These are phyloP conservation scores for Tausonia pullulans DNA, from an alignment of 1,284 basidiomycete genomes.

Conservation along the genomic window DNA sequence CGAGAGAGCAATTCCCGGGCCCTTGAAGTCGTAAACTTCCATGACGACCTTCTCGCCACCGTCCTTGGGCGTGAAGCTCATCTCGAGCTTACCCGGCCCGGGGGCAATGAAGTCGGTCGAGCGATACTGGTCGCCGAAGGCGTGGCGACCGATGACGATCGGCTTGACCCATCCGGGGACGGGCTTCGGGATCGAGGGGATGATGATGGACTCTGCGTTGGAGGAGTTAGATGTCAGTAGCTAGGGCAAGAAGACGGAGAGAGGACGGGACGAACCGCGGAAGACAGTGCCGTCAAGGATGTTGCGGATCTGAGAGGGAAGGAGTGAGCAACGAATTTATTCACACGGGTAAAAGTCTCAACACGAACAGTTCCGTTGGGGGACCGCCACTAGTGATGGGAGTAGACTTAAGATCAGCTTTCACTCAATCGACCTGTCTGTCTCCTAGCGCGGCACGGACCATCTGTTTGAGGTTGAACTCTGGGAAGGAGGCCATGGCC, in stretches of 20 bases:
- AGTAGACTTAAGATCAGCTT: too few relatives aligned
- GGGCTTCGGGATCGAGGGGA: slow-evolving; percentile 79
- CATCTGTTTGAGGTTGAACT: slow-evolving; percentile 95
- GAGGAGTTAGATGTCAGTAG: too few relatives aligned
- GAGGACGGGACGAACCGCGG: slow-evolving; percentile 37
- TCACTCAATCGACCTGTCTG: too few relatives aligned
- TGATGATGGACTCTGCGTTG: slow-evolving; percentile 72
- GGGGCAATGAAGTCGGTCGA: slow-evolving; percentile 81
- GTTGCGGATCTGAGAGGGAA: slow-evolving; percentile 65
- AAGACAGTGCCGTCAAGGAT: slow-evolving; percentile 97
- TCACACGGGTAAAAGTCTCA: not conserved
- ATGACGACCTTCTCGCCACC: slow-evolving; percentile 52
- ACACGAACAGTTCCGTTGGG: slow-evolving; percentile 77
- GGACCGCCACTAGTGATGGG: slow-evolving; percentile 59
- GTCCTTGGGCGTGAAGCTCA: slow-evolving; percentile 69
- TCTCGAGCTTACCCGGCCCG: slow-evolving; percentile 78
- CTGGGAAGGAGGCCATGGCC: slow-evolving; percentile 27
- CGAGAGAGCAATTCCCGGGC: slow-evolving; percentile 58
- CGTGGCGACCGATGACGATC: slow-evolving; percentile 93
- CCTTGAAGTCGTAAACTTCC: slow-evolving; percentile 84
- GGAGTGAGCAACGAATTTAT: not conserved
- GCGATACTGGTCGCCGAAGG: slow-evolving; percentile 76
- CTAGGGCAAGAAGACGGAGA: too few relatives aligned
- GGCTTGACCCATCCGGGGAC: slow-evolving; percentile 95
- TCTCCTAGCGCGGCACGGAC: not conserved